Evolutionary conservation across 352 stramenopile species (phyloP), one percentile per base, ranked within the genome.

Genomic region (Globisporangium nunn): DNA sequence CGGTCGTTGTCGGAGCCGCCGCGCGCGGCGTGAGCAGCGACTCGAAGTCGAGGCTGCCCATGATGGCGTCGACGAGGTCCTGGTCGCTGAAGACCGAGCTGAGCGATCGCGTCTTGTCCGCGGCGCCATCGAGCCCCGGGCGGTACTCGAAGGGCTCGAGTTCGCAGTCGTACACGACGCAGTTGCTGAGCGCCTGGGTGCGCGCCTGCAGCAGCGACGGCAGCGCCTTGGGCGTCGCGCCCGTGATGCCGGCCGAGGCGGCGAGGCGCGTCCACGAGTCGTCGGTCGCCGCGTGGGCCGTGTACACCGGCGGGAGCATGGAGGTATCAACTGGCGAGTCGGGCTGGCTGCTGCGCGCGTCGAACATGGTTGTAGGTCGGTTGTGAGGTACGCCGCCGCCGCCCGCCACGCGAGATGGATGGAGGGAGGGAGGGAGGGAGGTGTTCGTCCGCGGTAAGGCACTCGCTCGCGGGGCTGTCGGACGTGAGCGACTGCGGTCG

Each of bases 1-100:
- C 6, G 6, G 40, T 45, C 40, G 15, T 45, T 14, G 40, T 4
- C 40, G 40, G 40, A 12, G 10, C 40, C 17, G 6, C 40, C 2
- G 49, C 48, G 48, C 47, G 50, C 17, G 60, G 62, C 12, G 58
- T 50, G 14, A 62, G 52, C 41, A 64, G 30, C 44, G 68, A 66
- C 58, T 91, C 78, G 29, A 69, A 59, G 50, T 76, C 81, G 53
- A 91, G 73, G 41, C 81, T 89, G 51, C 59, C 75, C 75, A 91
- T 87, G 67, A 91, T 89, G 53, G 81, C 77, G 66, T 91, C 80
- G 30, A 89, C 74, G 40, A 91, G 74, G 35, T 88, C 81, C 54
- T 82, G 72, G 59, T 91, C 81, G 29, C 76, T 78, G 56, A 91
- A 91, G 49, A 91, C 77, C 29, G 78, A 89, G 63, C 67, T 83